Evolutionary conservation across 352 stramenopile genomes (phyloP).

Genomic region (Globisporangium uncinulatum): DNA sequence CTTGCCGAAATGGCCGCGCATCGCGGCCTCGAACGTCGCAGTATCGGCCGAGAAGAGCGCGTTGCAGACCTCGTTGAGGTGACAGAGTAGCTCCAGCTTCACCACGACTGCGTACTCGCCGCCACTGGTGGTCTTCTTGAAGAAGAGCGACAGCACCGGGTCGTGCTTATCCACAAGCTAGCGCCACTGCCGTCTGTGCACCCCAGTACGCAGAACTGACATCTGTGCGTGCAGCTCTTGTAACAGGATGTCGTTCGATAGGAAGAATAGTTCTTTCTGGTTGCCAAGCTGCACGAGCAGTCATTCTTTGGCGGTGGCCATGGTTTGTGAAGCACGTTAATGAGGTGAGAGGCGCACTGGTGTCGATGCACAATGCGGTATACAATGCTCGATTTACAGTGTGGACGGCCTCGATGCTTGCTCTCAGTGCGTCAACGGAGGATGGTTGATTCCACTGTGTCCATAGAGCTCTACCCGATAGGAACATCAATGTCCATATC

Average conservation of each 20-base stretch:
- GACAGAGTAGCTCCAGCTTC: conserved; percentile 46
- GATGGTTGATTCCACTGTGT: no score
- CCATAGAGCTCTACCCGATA: no score
- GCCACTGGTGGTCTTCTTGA: conserved; percentile 12
- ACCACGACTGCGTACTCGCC: conserved; percentile 30
- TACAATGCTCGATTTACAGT: no score
- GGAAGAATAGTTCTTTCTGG: conserved; percentile 26
- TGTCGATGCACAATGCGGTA: no score
- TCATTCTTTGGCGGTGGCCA: conserved; percentile 13
- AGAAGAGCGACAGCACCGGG: conserved; percentile 13
- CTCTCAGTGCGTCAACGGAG: no score
- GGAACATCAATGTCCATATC: no score
- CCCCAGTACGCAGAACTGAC: conserved; percentile 11
- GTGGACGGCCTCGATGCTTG: no score
- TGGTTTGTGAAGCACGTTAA: background rate
- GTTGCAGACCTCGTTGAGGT: conserved; percentile 62
- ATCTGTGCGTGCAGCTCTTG: conserved; percentile 18
- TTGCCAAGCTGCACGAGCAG: conserved; percentile 30
- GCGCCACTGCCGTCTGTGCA: conserved; percentile 14
- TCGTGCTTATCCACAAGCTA: conserved; percentile 19
- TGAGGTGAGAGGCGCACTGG: no score
- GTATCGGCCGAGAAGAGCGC: conserved; percentile 38
- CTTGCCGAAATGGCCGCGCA: conserved; percentile 41
- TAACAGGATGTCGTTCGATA: conserved; percentile 26
- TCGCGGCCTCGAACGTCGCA: conserved; percentile 34